Base-by-base conservation (phyloP, 2,329 filamentous ascomycete genomes). In the Davidsoniella virescens region DNA sequence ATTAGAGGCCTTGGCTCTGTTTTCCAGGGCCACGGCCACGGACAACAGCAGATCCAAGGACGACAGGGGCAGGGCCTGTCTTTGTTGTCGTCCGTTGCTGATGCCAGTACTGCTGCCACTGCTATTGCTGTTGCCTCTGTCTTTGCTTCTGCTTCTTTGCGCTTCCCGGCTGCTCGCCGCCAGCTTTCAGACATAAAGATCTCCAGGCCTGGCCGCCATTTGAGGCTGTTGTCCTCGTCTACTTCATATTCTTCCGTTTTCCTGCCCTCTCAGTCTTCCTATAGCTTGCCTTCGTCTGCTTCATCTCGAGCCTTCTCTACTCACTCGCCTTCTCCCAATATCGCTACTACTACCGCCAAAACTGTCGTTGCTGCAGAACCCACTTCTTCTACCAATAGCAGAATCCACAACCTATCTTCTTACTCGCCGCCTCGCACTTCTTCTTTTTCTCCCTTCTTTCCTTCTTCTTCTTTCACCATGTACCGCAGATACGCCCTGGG, bases 401-500 rank as follows among this genome's bases (percentile, higher is more conserved):
- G 48, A 53, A 52, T 39, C 45, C 17, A 41, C 46, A 46, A 38
- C 39, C 23, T 25, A 26, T 46, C 45, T 25, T 40, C 29, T 46
- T 51, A 41, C 40, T 44, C 45, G 29, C 10, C 42, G 45, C 51
- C 49, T 48, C 37, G 37, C 43, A 25, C 46, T 45, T 47, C 48
- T 52, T 43, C 23, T 45, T 52, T 48, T 52, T 12, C 23, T 20
- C 23, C n/a, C 25, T 33, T 37, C 44, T 43, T 47, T 47, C 51
- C 47, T 48, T 50, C 42, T 52, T 52, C 50, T 44, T 52, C 55
- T 48, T 55, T 49, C 53, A 41, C 51, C 43, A 70, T 70, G 67
- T 66, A 68, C 59, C 67, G 67, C 62, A 64, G 67, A 59, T 70
- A 70, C 67, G 67, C 67, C 58, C 66, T 70, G 67, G 75, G 78